Percentiles rank a stretch among this genome's conserved stretches.
phyloP scores from a whole-genome alignment of 768 basidiomycete species.

The Hygrophorus pudorinus region DNA sequence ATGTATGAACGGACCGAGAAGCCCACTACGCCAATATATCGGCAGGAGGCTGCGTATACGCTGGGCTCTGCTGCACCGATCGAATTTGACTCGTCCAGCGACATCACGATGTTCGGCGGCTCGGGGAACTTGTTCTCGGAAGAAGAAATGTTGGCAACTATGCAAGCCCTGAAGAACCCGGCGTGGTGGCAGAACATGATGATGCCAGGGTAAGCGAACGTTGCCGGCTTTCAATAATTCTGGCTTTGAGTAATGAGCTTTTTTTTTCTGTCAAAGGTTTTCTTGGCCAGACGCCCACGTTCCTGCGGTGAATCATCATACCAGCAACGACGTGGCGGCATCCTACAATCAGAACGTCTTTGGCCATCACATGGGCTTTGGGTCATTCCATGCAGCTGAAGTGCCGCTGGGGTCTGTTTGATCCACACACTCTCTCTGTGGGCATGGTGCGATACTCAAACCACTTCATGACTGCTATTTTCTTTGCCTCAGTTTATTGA shows the following conservation, averaged over 20 bases:
- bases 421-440: too few species aligned
- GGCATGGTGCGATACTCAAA: too few species aligned
- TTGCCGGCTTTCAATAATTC: constrained; percentile 3
- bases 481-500: too few species aligned
- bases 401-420: constrained; percentile 8
- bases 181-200: constrained; percentile 73
- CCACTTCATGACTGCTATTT: too few species aligned
- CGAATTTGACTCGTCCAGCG: constrained; percentile 27
- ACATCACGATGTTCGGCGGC: constrained; percentile 26
- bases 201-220: constrained; percentile 60
- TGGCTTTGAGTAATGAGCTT: constrained; percentile 17
- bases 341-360: constrained; percentile 10
- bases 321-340: constrained; percentile 14
- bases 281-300: constrained; percentile 6
- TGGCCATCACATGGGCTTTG: constrained; percentile 16
- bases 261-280: background rate
- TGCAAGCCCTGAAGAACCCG: constrained; percentile 64
- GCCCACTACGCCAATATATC: constrained; percentile 31
- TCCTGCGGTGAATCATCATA: constrained; percentile 14
- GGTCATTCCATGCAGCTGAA: constrained; percentile 20
- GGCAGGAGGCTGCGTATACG: constrained; percentile 37
- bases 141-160: constrained; percentile 58
- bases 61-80: constrained; percentile 28
- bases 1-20: constrained; percentile 13
- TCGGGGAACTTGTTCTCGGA: constrained; percentile 26